Evolutionary conservation across 1,284 basidiomycete species (phyloP), one percentile per base, ranked within the genome.

Genomic region (Sporisorium iseilematis-ciliati): DNA sequence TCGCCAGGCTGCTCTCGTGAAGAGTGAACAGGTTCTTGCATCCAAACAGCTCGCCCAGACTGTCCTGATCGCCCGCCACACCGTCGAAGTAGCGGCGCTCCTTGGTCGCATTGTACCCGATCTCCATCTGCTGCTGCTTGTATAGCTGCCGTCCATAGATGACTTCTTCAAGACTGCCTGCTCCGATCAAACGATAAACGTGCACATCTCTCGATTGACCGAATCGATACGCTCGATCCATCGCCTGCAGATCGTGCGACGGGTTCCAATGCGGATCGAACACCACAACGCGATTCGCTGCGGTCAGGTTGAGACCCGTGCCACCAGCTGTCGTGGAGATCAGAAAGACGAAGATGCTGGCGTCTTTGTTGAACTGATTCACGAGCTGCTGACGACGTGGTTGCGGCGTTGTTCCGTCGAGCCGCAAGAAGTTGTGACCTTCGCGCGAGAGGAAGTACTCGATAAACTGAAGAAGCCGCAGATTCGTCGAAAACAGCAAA

Each of bases 81-180:
- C 92, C 93, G 54, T 91, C 87, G 73, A 94, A 94, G 79, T 92
- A 93, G 66, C 92, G 92, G 42, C 48, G 52, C 40, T 67, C 72
- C 26, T 67, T 62, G 26, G 78, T 65, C 7, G 77, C 76, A 21
- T 63, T 68, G 81, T 94, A 94, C 0, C 91, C 93, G 53, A 93
- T 93, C 16, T 90, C 89, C 91, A 93, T 93, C 81, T 93, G 92
- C 80, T 94, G 93, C 78, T 93, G 92, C 84, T 94, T 94, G 86
- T 94, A 94, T 10, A 94, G 88, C 85, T 94, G 93, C 5, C 93
- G 90, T 0, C 91, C 91, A 77, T 93, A 93, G 33, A 94, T 86
- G 16, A 86, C 69, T 77, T 87, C 76, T 40, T 81, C 79, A 5
- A 81, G 63, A 26, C 76, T 75, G 18, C 79, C 79, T 23, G 71